phyloP scores from a whole-genome alignment of 257 asterid genomes.

The Solanum commersonii region DNA sequence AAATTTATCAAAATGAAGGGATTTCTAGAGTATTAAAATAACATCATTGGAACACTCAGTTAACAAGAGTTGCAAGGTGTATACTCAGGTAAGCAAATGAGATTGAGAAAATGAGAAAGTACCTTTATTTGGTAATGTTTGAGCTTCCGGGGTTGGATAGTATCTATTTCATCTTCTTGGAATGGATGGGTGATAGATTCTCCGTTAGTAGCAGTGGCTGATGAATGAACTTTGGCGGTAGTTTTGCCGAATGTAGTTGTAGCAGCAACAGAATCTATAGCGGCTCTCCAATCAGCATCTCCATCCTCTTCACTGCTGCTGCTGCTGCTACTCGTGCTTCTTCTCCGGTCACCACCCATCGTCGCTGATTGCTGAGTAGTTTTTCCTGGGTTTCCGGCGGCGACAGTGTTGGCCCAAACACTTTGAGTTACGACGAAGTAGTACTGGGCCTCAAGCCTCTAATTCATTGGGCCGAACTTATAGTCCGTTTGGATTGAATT shows the following conservation, averaged over 20 bases:
- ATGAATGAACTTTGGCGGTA: not conserved
- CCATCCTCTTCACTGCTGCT: constrained; percentile 86
- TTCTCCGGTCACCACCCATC: constrained; percentile 28
- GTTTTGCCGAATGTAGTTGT: constrained; percentile 10
- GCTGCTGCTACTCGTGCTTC: constrained; percentile 6
- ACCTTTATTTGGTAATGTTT: constrained; percentile 78
- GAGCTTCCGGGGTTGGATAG: constrained; percentile 27
- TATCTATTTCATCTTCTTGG: constrained; percentile 22
- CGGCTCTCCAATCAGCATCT: constrained; percentile 74
- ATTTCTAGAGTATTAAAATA: not conserved
- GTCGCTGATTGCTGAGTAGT: not conserved
- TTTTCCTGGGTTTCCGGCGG: not conserved
- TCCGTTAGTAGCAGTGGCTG: not conserved
- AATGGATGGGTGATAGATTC: not conserved
- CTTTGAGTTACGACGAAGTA: not conserved
- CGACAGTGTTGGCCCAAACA: not conserved
- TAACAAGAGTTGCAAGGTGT: not conserved
- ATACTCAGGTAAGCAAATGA: not conserved
- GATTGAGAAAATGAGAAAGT: not conserved
- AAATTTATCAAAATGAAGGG: not conserved
- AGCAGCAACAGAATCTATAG: constrained; percentile 62
- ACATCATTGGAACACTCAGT: not conserved
- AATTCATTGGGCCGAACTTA: not conserved
- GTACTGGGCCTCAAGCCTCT: not conserved
- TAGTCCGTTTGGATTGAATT: no score